phyloP scores from a whole-genome alignment of 768 basidiomycete species.

The Baorangia bicolor region DNA sequence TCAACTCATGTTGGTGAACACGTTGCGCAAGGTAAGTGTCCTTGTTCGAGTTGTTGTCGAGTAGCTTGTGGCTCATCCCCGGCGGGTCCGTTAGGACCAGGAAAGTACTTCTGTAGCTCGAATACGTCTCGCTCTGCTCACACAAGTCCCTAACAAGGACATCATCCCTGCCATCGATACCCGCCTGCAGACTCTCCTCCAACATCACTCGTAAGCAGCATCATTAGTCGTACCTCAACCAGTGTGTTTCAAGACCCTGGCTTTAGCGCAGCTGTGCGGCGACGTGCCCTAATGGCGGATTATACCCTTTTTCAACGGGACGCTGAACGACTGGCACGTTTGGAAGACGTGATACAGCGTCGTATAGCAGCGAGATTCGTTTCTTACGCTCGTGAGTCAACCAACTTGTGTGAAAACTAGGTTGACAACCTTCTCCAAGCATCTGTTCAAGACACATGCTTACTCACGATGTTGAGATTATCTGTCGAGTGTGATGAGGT shows the following conservation, averaged over 20 bases:
- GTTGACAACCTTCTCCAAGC: constrained; percentile 38
- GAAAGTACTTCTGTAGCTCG: constrained; percentile 54
- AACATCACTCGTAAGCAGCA: constrained; percentile 72
- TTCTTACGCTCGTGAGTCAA: constrained; percentile 43
- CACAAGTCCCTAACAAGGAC: constrained; percentile 59
- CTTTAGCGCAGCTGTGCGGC: constrained; percentile 55
- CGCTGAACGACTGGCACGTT: constrained; percentile 44
- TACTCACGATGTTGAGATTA: constrained; percentile 71
- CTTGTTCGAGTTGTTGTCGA: neutral
- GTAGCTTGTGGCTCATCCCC: constrained; percentile 1
- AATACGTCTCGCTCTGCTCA: constrained; percentile 68
- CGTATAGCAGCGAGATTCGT: constrained; percentile 40
- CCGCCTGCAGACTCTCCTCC: constrained; percentile 62
- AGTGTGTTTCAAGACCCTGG: constrained; percentile 4
- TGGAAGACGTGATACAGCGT: constrained; percentile 29
- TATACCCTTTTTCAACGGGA: constrained; percentile 50
- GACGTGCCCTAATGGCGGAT: constrained; percentile 61
- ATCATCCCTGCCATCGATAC: constrained; percentile 74
- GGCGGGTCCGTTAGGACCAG: constrained; percentile 56
- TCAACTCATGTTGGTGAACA: constrained; percentile 83
- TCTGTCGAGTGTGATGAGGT: constrained; percentile 57
- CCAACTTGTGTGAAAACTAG: constrained; percentile 13
- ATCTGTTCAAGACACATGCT: constrained; percentile 68
- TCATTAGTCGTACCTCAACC: constrained; percentile 18
- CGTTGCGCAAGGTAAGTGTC: constrained; percentile 66